Evolutionary conservation across 2,329 filamentous ascomycete species (phyloP).

Genomic region (Beauveria sp.): DNA sequence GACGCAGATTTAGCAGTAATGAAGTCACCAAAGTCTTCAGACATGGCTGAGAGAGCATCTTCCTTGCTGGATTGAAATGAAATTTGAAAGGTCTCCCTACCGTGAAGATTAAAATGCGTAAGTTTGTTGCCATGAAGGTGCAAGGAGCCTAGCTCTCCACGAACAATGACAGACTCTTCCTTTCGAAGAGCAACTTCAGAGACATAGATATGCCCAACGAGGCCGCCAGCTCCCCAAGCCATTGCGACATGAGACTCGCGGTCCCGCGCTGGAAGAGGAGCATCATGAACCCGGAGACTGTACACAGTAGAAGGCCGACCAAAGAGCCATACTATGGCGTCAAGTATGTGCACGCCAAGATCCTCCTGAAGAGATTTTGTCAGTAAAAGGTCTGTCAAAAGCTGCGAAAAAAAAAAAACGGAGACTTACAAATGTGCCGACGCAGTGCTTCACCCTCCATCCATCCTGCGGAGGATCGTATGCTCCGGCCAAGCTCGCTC

Average conservation of each 20-base stretch:
- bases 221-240: neutral
- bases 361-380: neutral
- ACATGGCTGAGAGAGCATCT: neutral
- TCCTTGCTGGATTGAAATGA: neutral
- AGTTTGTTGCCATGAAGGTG: neutral
- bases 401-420: neutral
- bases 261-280: neutral
- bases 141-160: neutral
- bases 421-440: slow-evolving; percentile 1
- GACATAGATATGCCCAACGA: neutral
- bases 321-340: neutral
- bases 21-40: neutral
- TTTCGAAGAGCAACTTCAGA: slow-evolving; percentile 2
- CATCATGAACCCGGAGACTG: neutral
- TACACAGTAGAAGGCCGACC: neutral
- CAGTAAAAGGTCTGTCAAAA: neutral
- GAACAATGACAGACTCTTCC: neutral
- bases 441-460: neutral
- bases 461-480: slow-evolving; percentile 3
- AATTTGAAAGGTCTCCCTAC: neutral
- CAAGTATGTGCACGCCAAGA: slow-evolving; percentile 1
- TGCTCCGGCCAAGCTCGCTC: neutral
- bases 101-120: neutral
- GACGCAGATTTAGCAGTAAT: neutral
- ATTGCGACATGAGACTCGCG: slow-evolving; percentile 2